Conservation (phyloP, 192 early-diverging fungal species). For the Coemansia sp. region DNA sequence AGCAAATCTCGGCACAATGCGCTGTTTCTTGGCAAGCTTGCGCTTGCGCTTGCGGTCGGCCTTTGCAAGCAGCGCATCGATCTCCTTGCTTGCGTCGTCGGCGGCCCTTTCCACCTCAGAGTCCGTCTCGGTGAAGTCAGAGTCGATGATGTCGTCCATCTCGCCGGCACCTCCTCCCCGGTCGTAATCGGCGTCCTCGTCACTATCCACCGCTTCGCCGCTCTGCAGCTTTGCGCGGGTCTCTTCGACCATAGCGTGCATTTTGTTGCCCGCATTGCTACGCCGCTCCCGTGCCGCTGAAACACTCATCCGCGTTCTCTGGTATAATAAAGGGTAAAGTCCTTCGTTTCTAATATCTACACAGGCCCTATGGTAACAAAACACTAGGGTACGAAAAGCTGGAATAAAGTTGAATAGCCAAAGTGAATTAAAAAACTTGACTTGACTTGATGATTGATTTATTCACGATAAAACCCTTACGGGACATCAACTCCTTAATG, state of each 20-base stretch:
- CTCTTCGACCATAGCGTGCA: constrained; percentile 43
- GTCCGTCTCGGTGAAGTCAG: constrained; percentile 51
- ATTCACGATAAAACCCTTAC: no score
- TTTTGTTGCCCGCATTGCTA: constrained; percentile 50
- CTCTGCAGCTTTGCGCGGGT: constrained; percentile 42
- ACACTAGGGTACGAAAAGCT: no score
- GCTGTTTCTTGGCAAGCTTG: constrained; percentile 32
- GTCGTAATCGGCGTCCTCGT: constrained; percentile 49
- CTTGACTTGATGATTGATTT: no score
- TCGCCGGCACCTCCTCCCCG: constrained; percentile 15
- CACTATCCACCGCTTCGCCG: constrained; percentile 32
- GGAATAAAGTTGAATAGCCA: no score
- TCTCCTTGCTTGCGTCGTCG: constrained; percentile 26
- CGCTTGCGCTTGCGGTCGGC: constrained; percentile 33
- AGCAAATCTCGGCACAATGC: constrained; percentile 43
- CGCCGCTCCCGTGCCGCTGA: constrained; percentile 17
- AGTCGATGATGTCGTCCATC: constrained; percentile 37
- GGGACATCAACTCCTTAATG: no score
- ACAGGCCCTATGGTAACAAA: no score
- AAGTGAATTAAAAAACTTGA: no score
- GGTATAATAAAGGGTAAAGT: no score
- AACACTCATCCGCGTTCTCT: neutral
- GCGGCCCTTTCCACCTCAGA: constrained; percentile 41
- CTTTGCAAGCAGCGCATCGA: constrained; percentile 22
- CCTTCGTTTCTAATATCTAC: no score